Evolutionary conservation across 805 yeast species (phyloP).

Genomic region (Candida dendrica): DNA sequence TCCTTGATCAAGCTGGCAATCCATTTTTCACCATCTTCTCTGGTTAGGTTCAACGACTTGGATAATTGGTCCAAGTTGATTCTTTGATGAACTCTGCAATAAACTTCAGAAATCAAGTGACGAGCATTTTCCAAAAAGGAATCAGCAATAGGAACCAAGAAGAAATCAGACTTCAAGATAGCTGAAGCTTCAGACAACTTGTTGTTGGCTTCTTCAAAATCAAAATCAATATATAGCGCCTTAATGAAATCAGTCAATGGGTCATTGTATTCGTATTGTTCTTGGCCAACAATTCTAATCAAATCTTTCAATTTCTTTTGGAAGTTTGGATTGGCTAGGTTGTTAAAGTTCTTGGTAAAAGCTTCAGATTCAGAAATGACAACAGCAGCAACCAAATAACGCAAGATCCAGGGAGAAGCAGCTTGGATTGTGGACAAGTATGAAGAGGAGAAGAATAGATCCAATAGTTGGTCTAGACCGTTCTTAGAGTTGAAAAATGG

Average conservation of each 20-base stretch:
- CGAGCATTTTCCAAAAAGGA: slow-evolving; percentile 40
- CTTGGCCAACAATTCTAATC: slow-evolving; percentile 50
- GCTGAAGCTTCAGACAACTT: slow-evolving; percentile 41
- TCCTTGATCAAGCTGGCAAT: slow-evolving; percentile 42
- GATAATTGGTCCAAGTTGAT: slow-evolving; percentile 40
- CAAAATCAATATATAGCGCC: slow-evolving; percentile 50
- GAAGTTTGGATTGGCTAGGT: slow-evolving; percentile 25
- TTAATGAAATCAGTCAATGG: slow-evolving; percentile 54
- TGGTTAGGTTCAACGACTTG: slow-evolving; percentile 34
- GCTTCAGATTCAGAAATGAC: slow-evolving; percentile 28
- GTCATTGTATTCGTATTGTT: slow-evolving; percentile 57
- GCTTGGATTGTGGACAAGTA: slow-evolving; percentile 64
- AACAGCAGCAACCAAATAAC: slow-evolving; percentile 61
- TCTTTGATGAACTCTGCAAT: slow-evolving; percentile 44
- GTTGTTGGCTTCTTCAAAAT: slow-evolving; percentile 44
- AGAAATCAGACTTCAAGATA: slow-evolving; percentile 49
- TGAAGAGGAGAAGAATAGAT: slow-evolving; percentile 50
- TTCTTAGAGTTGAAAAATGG: slow-evolving; percentile 48
- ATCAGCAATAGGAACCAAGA: slow-evolving; percentile 36
- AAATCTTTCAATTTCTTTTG: slow-evolving; percentile 53
- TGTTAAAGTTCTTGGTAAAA: slow-evolving; percentile 12
- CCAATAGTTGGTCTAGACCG: slow-evolving; percentile 48
- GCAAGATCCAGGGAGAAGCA: slow-evolving; percentile 62
- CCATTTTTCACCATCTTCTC: slow-evolving; percentile 45
- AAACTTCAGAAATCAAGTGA: slow-evolving; percentile 44